Conservation (phyloP, 2,329 filamentous ascomycete genomes). For the Exophiala sp. region DNA sequence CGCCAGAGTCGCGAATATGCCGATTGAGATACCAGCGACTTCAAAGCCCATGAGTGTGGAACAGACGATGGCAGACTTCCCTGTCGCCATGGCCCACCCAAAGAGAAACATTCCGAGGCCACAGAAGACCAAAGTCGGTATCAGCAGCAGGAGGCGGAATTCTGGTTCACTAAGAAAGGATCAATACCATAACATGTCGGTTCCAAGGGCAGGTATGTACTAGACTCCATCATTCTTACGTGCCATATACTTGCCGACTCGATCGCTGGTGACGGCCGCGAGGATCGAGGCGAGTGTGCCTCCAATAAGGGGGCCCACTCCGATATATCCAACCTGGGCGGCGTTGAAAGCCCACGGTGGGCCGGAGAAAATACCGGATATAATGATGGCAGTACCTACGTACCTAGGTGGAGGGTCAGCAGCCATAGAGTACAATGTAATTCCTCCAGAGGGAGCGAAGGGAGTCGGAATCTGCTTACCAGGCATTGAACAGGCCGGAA, state of each 20-base stretch:
- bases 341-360: slow-evolving; percentile 33
- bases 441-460: too few species aligned
- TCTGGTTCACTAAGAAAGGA: too few species aligned
- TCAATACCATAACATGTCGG: too few species aligned
- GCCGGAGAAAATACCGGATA: slow-evolving; percentile 32
- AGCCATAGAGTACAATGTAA: neutral
- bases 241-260: slow-evolving; percentile 38
- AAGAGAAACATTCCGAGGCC: slow-evolving; percentile 32
- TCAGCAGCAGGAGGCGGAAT: slow-evolving; percentile 31
- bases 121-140: slow-evolving; percentile 23
- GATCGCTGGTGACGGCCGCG: slow-evolving; percentile 35
- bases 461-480: too few species aligned
- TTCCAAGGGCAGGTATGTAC: too few species aligned
- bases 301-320: slow-evolving; percentile 19
- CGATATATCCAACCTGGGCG: slow-evolving; percentile 30
- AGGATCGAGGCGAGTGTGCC: slow-evolving; percentile 35
- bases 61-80: slow-evolving; percentile 27
- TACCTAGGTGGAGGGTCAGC: slow-evolving; percentile 9
- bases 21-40: slow-evolving; percentile 30
- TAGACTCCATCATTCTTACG: too few species aligned
- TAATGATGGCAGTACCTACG: slow-evolving; percentile 27
- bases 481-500: slow-evolving; percentile 28
- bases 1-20: slow-evolving; percentile 27
- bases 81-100: slow-evolving; percentile 21
- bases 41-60: slow-evolving; percentile 32